Conservation (phyloP, 768 basidiomycete genomes). For the Boletus reticulatus region DNA sequence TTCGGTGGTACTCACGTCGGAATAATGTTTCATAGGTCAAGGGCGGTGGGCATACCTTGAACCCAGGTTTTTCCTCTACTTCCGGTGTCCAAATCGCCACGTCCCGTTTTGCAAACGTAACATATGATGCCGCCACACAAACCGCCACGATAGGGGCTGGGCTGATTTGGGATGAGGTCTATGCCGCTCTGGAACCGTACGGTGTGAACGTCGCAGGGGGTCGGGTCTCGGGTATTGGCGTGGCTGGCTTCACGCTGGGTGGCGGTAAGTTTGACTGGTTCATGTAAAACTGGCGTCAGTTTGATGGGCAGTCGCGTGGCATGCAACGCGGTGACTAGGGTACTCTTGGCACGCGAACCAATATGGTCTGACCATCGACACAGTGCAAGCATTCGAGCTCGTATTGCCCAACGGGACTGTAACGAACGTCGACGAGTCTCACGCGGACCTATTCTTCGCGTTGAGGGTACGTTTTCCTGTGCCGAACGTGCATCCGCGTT, state of each 20-base stretch:
- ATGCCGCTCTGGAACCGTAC: conserved; percentile 47
- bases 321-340: conserved; percentile 34
- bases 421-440: conserved; percentile 31
- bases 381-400: conserved; percentile 52
- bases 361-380: conserved; percentile 56
- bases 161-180: conserved; percentile 68
- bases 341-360: conserved; percentile 68
- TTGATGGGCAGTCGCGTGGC: conserved; percentile 7
- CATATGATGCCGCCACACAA: conserved; percentile 37
- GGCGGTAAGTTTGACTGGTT: conserved; percentile 41
- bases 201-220: conserved; percentile 59
- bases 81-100: conserved; percentile 58
- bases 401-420: conserved; percentile 56
- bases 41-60: conserved; percentile 58
- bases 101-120: conserved; percentile 45
- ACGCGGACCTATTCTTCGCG: conserved; percentile 44
- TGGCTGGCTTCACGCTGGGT: conserved; percentile 57
- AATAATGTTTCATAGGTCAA: conserved; percentile 44
- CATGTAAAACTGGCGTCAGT: background rate
- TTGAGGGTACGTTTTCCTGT: conserved; percentile 36
- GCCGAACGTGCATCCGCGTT: background rate
- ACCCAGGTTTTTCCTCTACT: conserved; percentile 60
- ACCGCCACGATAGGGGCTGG: conserved; percentile 41
- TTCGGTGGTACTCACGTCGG: background rate
- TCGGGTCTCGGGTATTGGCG: conserved; percentile 55